phyloP scores from a whole-genome alignment of 176 grass and related monocot genomes.

The Musa itinerans region DNA sequence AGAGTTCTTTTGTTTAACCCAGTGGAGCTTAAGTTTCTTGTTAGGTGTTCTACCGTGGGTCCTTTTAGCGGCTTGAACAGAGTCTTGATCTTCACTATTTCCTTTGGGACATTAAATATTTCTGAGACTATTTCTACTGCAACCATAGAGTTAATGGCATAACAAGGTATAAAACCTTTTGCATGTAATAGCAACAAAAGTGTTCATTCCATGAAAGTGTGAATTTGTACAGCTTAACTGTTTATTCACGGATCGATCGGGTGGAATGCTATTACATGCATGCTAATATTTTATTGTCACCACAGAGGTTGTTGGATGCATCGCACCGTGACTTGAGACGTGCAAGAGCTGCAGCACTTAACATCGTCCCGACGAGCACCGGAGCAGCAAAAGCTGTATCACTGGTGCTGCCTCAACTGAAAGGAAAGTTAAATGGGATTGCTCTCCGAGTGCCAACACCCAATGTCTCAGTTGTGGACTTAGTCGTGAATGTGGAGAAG shows the following conservation, averaged over 20 bases:
- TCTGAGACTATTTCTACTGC: too few relatives aligned
- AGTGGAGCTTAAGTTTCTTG: too few relatives aligned
- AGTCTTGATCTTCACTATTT: neutral
- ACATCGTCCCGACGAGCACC: slow-evolving; percentile 96
- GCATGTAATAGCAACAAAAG: neutral
- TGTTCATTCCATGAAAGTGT: neutral
- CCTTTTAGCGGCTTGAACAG: too few relatives aligned
- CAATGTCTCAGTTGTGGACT: slow-evolving; percentile 93
- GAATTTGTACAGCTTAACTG: neutral
- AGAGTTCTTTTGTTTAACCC: too few relatives aligned
- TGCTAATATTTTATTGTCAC: neutral
- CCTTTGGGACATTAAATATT: too few relatives aligned
- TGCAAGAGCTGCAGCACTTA: slow-evolving; percentile 75
- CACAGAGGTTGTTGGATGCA: slow-evolving; percentile 78
- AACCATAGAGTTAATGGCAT: too few relatives aligned
- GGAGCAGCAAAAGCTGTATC: slow-evolving; percentile 89
- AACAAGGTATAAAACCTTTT: neutral
- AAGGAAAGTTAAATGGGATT: slow-evolving; percentile 97
- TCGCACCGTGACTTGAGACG: slow-evolving; percentile 82
- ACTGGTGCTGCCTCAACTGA: slow-evolving; percentile 82
- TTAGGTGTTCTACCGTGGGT: too few relatives aligned
- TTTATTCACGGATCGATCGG: too few relatives aligned
- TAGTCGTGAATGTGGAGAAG: slow-evolving; percentile 88
- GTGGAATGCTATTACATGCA: neutral
- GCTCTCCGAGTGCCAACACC: slow-evolving; percentile 96